Conservation (phyloP, 352 stramenopile genomes). For the Globisporangium ultimum region DNA sequence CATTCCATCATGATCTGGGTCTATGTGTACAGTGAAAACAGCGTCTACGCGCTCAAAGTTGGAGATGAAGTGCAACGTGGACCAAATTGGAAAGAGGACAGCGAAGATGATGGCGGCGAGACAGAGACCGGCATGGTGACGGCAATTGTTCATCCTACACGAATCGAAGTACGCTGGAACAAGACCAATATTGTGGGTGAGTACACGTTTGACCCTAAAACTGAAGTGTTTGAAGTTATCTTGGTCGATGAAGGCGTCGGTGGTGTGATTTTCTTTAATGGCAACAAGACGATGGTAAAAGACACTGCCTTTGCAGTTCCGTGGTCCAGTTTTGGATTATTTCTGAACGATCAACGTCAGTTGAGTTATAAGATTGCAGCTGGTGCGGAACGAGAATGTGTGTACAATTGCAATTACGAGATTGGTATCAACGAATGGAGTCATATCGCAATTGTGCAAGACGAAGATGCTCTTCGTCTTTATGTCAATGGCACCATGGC, state of each 20-base stretch:
- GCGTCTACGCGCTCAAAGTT: slow-evolving; percentile 58
- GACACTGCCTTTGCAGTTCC: slow-evolving; percentile 38
- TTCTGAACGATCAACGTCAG: slow-evolving; percentile 56
- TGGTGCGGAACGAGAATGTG: slow-evolving; percentile 49
- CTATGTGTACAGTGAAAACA: slow-evolving; percentile 36
- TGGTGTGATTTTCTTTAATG: slow-evolving; percentile 70
- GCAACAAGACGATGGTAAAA: slow-evolving; percentile 56
- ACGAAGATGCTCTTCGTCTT: slow-evolving; percentile 52
- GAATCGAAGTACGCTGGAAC: slow-evolving; percentile 54
- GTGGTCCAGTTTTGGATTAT: slow-evolving; percentile 76
- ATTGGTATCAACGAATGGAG: slow-evolving; percentile 60
- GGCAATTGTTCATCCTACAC: slow-evolving; percentile 36
- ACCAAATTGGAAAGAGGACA: slow-evolving; percentile 37
- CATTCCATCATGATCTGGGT: slow-evolving; percentile 81
- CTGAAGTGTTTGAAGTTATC: slow-evolving; percentile 47
- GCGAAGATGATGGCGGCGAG: slow-evolving; percentile 15
- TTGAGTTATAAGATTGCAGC: slow-evolving; percentile 65
- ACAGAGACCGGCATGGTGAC: slow-evolving; percentile 35
- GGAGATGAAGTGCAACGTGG: slow-evolving; percentile 63
- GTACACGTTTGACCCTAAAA: slow-evolving; percentile 54
- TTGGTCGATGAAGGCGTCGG: slow-evolving; percentile 48
- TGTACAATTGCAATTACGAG: slow-evolving; percentile 66
- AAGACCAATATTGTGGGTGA: slow-evolving; percentile 22
- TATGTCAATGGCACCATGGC: slow-evolving; percentile 69
- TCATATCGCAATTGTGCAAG: slow-evolving; percentile 66